Base-by-base conservation (phyloP, 176 grass and related monocot genomes). In the Aechmea fasciata region DNA sequence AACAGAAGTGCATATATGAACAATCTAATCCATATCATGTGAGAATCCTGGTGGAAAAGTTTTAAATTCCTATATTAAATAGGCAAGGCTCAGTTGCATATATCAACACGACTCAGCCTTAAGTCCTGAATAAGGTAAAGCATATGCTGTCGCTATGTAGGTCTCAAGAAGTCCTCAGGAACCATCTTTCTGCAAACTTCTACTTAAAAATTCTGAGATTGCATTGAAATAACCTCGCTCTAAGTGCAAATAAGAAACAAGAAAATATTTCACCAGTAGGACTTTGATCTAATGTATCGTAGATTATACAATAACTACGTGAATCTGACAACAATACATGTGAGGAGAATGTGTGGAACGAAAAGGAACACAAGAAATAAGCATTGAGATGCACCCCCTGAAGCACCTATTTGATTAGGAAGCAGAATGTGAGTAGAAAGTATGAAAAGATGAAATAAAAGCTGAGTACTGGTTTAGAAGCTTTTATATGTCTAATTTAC, bases 161-260 rank as follows among this genome's bases (percentile, higher is more conserved):
- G 1, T 10, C 54, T 76, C 78, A 65, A 79, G 0, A 47, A 53
- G 2, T 80, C 83, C 41, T 66, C 69, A 2, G 83, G 59, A 2
- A 55, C 65, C 24, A 82, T 78, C 67, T 88, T 80, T 80, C 77
- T 84, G 72, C 75, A 91, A 65, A 41, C 78, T 89, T 49, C 48
- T 89, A 81, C 92, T 89, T 71, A 87, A 75, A 72, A 91, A 91
- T 73, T 91, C 88, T 0, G 88, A 91, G 66, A 96, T 91, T 3
- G 73, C 83, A 9, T 79, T 81, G 57, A 89, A 89, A 50, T 91
- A 96, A n/a, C 82, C 67, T 0, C 70, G 66, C 74, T 80, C 90
- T 88, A 50, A 1, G 64, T 6, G 64, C 5, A 78, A 74, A 20
- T 15, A 11, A 0, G 48, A 71, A 41, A 41, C 33, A 41, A 41